A percentile compares a stretch with the other conserved stretches of the same genome.
These are phyloP conservation scores for Helotiales sp. DNA, from an alignment of 2,329 filamentous ascomycete species.

Conservation along the genomic window DNA sequence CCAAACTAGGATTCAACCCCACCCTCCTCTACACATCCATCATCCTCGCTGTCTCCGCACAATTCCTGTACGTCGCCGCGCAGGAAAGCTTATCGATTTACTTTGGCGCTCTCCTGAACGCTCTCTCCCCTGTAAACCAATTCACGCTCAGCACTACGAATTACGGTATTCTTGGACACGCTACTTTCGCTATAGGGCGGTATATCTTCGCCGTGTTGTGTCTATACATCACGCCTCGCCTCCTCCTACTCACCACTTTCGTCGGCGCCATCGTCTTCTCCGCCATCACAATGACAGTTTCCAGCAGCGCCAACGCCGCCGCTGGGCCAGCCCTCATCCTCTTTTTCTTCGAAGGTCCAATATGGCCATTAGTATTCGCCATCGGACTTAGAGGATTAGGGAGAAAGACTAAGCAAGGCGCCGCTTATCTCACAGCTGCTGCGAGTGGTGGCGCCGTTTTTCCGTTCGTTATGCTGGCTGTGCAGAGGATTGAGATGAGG, in stretches of 20 bases:
- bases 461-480: constrained; percentile 39
- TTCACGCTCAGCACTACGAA: constrained; percentile 62
- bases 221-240: constrained; percentile 65
- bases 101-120: constrained; percentile 56
- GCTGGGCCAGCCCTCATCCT: constrained; percentile 69
- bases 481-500: constrained; percentile 26
- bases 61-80: constrained; percentile 79
- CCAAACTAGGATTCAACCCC: constrained; percentile 46
- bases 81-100: constrained; percentile 70
- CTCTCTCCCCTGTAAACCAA: constrained; percentile 44
- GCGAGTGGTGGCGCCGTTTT: constrained; percentile 37
- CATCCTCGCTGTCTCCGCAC: constrained; percentile 73
- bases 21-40: constrained; percentile 51
- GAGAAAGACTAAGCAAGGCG: constrained; percentile 77
- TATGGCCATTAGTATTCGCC: constrained; percentile 82
- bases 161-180: constrained; percentile 74
- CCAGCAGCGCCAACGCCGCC: constrained; percentile 52
- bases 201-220: constrained; percentile 71
- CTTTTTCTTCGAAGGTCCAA: constrained; percentile 81
- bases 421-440: constrained; percentile 69
- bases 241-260: constrained; percentile 69
- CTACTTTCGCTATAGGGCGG: constrained; percentile 74
- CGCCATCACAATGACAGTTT: constrained; percentile 54
- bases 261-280: constrained; percentile 63
- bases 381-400: constrained; percentile 81